Evolutionary conservation across 1,284 basidiomycete genomes (phyloP).

Genomic region (Mycena citricolor): DNA sequence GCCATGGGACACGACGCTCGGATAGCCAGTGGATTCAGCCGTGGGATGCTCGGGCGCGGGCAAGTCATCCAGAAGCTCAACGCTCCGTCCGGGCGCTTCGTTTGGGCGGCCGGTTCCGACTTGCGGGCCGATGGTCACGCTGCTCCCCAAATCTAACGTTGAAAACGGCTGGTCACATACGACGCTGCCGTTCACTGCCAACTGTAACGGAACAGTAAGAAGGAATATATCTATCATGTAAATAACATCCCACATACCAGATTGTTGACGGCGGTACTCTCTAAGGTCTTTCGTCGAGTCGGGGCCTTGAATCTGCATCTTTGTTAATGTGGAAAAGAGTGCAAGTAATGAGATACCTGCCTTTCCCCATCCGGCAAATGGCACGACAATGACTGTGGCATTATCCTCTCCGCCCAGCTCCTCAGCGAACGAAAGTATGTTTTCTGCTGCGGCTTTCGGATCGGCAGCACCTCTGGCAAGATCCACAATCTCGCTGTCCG

Average conservation of each 20-base stretch:
- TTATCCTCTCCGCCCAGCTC: conserved; percentile 92
- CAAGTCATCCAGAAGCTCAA: conserved; percentile 83
- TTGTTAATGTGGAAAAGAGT: background rate
- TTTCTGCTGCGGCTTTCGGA: conserved; percentile 80
- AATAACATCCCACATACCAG: conserved; percentile 50
- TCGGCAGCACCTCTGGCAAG: conserved; percentile 73
- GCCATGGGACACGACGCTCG: conserved; percentile 88
- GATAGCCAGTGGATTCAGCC: conserved; percentile 56
- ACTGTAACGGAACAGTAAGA: conserved; percentile 36
- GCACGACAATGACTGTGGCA: conserved; percentile 89
- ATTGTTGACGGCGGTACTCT: conserved; percentile 76
- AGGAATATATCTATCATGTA: too few species aligned
- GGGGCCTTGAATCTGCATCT: conserved; percentile 53
- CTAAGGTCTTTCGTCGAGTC: conserved; percentile 82
- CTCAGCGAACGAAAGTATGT: conserved; percentile 86
- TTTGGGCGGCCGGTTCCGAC: conserved; percentile 91
- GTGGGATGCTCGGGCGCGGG: conserved; percentile 87
- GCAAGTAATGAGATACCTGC: background rate
- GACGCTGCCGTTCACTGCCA: conserved; percentile 67
- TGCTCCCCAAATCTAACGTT: conserved; percentile 73
- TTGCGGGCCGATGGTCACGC: conserved; percentile 87
- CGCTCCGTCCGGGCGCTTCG: conserved; percentile 61
- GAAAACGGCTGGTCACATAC: conserved; percentile 50
- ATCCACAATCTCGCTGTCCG: conserved; percentile 94
- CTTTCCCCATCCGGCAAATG: conserved; percentile 89